Conservation (phyloP, 2,329 filamentous ascomycete genomes). For the Arthrobotrys iridis region DNA sequence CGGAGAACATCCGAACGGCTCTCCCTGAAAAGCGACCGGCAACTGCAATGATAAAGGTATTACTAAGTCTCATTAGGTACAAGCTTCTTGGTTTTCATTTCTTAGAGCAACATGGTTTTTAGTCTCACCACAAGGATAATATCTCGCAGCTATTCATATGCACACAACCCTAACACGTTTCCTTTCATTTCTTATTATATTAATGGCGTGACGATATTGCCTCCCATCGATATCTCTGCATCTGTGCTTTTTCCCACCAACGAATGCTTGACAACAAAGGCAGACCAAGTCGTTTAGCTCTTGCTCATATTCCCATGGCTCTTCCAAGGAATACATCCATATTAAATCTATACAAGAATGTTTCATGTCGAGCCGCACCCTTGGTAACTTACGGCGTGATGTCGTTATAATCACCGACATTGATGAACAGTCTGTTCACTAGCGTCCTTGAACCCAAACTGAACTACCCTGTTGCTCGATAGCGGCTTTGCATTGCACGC, state of each 20-base stretch:
- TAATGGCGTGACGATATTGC: constrained; percentile 27
- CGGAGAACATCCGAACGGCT: constrained; percentile 4
- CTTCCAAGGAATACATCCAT: constrained; percentile 13
- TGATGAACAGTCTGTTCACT: constrained; percentile 10
- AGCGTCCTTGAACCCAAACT: constrained; percentile 14
- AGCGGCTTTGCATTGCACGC: not conserved
- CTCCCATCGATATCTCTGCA: not conserved
- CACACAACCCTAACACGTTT: constrained; percentile 1
- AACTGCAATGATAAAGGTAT: constrained; percentile 6
- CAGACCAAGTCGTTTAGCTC: constrained; percentile 14
- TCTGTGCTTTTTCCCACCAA: constrained; percentile 2
- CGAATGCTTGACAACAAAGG: not conserved
- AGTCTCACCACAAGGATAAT: constrained; percentile 12
- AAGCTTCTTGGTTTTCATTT: constrained; percentile 6
- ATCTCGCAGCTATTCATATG: constrained; percentile 1
- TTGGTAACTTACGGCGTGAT: constrained; percentile 21
- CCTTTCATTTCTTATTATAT: constrained; percentile 10
- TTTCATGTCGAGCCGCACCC: constrained; percentile 24
- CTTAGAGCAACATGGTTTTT: not conserved
- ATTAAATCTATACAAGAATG: constrained; percentile 14
- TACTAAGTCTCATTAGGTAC: constrained; percentile 2
- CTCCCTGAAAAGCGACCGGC: not conserved
- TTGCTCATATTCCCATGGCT: not conserved
- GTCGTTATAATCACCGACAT: constrained; percentile 19
- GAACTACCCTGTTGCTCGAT: constrained; percentile 1